Percentiles rank a stretch among this genome's conserved stretches.
Evolutionary conservation across 129 eudicot genomes (phyloP).

Genomic region (Tagetes patula): DNA sequence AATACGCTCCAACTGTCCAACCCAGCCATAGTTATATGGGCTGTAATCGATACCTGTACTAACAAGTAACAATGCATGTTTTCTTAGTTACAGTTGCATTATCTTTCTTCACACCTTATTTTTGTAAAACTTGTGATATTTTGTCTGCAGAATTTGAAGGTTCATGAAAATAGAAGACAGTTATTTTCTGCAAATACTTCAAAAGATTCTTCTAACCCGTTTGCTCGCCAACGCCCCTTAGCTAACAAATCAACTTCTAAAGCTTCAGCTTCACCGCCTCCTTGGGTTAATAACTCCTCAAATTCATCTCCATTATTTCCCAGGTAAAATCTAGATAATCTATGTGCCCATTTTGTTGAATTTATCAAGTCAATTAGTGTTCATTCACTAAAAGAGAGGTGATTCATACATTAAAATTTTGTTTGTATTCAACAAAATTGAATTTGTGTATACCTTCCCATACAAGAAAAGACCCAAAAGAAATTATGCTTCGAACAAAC

Average conservation of each 20-base stretch:
- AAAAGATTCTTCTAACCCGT: conserved; percentile 72
- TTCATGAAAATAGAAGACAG: conserved; percentile 78
- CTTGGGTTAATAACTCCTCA: conserved; percentile 69
- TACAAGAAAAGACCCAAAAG: neutral
- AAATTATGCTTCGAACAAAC: neutral
- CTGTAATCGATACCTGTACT: neutral
- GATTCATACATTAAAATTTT: neutral
- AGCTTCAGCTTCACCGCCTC: conserved; percentile 63
- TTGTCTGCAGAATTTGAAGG: conserved; percentile 70
- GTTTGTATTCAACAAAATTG: neutral
- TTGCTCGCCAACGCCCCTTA: conserved; percentile 85
- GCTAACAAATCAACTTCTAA: conserved; percentile 49
- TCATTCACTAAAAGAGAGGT: neutral
- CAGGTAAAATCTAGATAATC: conserved; percentile 40
- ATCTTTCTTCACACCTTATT: conserved; percentile 11
- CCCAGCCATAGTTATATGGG: neutral
- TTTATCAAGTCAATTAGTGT: neutral
- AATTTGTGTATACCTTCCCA: neutral
- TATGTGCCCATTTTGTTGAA: conserved; percentile 1
- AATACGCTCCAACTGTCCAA: neutral
- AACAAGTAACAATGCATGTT: neutral
- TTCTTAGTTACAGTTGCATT: neutral
- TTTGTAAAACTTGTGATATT: conserved; percentile 14
- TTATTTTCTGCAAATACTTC: conserved; percentile 64
- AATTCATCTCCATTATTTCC: conserved; percentile 69